Conservation (phyloP, 2,329 filamentous ascomycete genomes). For the Pestalotiopsis sp. region DNA sequence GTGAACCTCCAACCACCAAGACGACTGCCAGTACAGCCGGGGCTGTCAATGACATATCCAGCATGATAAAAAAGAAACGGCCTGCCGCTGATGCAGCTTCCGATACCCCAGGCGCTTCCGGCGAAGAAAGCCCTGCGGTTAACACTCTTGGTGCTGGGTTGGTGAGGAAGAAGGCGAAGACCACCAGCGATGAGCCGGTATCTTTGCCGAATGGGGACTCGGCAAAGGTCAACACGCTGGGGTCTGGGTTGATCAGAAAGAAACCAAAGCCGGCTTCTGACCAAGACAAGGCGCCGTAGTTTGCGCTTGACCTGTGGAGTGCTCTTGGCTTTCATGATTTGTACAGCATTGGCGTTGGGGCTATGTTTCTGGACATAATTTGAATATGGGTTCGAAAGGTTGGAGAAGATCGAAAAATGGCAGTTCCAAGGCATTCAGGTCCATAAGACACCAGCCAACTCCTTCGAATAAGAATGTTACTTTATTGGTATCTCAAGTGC, state of each 20-base stretch:
- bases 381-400: neutral
- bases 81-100: constrained; percentile 19
- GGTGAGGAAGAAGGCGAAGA: constrained; percentile 55
- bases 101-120: neutral
- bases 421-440: too few relatives aligned
- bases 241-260: constrained; percentile 47
- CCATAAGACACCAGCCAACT: too few relatives aligned
- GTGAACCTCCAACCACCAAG: constrained; percentile 26
- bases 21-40: constrained; percentile 16
- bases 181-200: constrained; percentile 16
- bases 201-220: neutral
- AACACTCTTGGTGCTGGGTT: constrained; percentile 40
- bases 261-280: constrained; percentile 44
- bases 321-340: neutral
- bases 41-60: constrained; percentile 49
- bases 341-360: neutral
- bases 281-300: neutral
- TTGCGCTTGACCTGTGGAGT: neutral
- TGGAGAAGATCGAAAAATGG: neutral
- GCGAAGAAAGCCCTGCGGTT: constrained; percentile 21
- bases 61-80: constrained; percentile 52
- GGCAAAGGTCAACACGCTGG: constrained; percentile 34
- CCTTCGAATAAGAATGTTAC: too few relatives aligned
- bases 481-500: too few relatives aligned
- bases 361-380: neutral